Percentiles rank a stretch among this genome's conserved stretches.
Evolutionary conservation across 1,139 yeast species (phyloP).

Genomic region (Kluyveromyces sp.): DNA sequence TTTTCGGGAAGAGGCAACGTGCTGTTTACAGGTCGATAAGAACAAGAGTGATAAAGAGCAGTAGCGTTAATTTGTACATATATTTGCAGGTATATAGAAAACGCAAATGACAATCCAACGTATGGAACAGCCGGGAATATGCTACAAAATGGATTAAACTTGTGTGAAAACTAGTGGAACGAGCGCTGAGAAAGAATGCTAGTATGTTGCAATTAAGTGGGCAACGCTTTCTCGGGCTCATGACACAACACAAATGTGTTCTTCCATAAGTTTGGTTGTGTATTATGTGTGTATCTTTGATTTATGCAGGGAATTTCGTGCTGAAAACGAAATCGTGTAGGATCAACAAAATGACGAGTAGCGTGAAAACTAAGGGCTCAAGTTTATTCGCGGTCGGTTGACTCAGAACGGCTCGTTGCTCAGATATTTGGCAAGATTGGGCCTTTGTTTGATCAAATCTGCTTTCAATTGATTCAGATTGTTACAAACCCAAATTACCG

Average conservation of each 20-base stretch:
- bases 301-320: no score
- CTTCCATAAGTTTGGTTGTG: no score
- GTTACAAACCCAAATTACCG: constrained; percentile 16
- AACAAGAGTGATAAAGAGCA: not conserved
- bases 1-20: not conserved
- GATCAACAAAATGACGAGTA: no score
- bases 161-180: no score
- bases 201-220: no score
- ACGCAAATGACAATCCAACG: not conserved
- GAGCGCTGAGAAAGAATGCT: not conserved
- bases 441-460: constrained; percentile 9
- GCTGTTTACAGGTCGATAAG: not conserved
- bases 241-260: no score
- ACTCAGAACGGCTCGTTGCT: not conserved
- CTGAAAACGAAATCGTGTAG: no score
- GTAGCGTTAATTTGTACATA: not conserved
- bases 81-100: not conserved
- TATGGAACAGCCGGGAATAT: no score
- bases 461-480: constrained; percentile 11
- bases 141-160: not conserved
- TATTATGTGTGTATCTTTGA: no score
- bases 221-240: no score
- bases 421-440: constrained; percentile 7
- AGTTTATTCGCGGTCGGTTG: no score
- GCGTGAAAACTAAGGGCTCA: no score